A percentile compares a stretch with the other conserved stretches of the same genome.
Conservation (phyloP, 768 basidiomycete genomes). For the Boletus sensibilis region DNA sequence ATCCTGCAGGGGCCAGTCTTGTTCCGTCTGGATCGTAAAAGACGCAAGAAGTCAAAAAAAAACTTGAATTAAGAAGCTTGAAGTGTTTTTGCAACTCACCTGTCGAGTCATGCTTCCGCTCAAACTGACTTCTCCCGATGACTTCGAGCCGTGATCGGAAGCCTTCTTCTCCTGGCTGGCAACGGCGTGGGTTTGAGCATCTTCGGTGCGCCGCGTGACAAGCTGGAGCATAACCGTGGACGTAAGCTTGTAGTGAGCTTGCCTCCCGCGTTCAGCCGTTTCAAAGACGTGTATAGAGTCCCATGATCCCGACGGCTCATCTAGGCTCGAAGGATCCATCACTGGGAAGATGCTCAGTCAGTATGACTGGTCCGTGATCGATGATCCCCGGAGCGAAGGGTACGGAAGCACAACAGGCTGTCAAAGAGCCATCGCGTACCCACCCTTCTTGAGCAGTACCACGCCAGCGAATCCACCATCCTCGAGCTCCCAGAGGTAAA, state of each 20-base stretch:
- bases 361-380: background rate
- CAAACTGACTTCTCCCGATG: conserved; percentile 74
- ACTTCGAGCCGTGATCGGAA: conserved; percentile 49
- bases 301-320: conserved; percentile 86
- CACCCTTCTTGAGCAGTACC: conserved; percentile 93
- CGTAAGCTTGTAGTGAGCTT: conserved; percentile 95
- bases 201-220: conserved; percentile 48
- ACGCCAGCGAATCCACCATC: conserved; percentile 97
- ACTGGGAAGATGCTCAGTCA: conserved; percentile 39
- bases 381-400: conserved; percentile 1
- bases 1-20: conserved; percentile 82
- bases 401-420: background rate
- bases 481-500: conserved; percentile 97
- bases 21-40: conserved; percentile 61
- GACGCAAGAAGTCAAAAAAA: conserved; percentile 10
- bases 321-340: conserved; percentile 52
- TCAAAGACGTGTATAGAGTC: conserved; percentile 99
- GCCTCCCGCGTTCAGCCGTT: conserved; percentile 83
- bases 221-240: conserved; percentile 97
- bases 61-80: conserved; percentile 6
- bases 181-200: conserved; percentile 15
- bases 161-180: conserved; percentile 35
- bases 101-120: conserved; percentile 98
- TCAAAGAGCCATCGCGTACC: conserved; percentile 16
- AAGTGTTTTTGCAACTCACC: conserved; percentile 44